Evolutionary conservation across 306 rosid species (phyloP).

Genomic region (Vigna nakashimae): DNA sequence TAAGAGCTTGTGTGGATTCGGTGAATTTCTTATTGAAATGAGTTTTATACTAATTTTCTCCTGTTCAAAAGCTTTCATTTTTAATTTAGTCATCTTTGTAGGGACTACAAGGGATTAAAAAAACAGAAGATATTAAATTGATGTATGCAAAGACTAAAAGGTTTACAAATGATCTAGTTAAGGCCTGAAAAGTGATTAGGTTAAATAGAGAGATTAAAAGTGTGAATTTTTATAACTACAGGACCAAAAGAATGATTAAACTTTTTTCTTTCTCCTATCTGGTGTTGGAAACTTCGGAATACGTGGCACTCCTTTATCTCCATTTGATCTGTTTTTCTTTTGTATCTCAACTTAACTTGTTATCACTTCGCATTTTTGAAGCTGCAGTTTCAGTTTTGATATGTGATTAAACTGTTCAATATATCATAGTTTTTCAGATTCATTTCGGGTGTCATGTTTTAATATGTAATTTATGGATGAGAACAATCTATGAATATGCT

Average conservation of each 20-base stretch:
- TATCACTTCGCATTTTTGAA: background rate
- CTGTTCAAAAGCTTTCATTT: no score
- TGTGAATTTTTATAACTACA: no score
- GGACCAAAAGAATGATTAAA: no score
- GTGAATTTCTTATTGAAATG: background rate
- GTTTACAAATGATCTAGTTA: no score
- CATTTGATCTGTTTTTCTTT: conserved; percentile 23
- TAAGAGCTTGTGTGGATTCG: background rate
- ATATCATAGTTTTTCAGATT: background rate
- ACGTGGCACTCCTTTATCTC: conserved; percentile 2
- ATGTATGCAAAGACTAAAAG: background rate
- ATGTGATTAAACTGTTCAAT: background rate
- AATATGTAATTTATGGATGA: background rate
- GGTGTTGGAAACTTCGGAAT: conserved; percentile 24
- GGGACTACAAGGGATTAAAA: no score
- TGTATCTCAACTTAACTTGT: background rate
- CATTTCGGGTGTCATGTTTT: conserved; percentile 17
- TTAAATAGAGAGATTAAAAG: no score
- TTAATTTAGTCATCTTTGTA: no score
- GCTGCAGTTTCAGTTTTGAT: conserved; percentile 29
- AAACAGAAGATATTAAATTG: background rate
- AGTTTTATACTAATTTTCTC: background rate
- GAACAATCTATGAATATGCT: background rate
- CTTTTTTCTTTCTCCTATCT: background rate
- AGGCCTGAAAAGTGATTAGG: background rate